Conservation (phyloP, 441 rosid species). For the Erysimum cheiri region DNA sequence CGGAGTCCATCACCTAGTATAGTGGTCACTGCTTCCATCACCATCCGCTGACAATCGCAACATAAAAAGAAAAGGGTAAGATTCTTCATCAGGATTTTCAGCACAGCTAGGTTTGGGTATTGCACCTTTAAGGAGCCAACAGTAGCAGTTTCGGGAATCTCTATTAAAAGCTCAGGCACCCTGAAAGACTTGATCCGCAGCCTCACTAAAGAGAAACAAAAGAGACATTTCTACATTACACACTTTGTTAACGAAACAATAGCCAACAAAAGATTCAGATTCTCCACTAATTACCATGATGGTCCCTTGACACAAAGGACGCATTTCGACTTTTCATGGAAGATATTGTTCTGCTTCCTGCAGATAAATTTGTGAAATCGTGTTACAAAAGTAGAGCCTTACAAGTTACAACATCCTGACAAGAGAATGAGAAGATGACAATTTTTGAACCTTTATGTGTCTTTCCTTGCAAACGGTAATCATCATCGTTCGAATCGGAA, state of each 20-base stretch:
- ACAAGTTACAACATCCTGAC: slow-evolving; percentile 41
- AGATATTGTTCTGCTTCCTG: slow-evolving; percentile 58
- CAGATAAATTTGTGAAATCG: slow-evolving; percentile 33
- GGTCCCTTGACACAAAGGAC: slow-evolving; percentile 69
- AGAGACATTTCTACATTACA: slow-evolving; percentile 32
- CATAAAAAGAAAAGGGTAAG: slow-evolving; percentile 4
- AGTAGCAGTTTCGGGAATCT: slow-evolving; percentile 92
- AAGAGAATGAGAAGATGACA: slow-evolving; percentile 33
- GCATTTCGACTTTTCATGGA: slow-evolving; percentile 55
- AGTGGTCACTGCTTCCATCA: slow-evolving; percentile 88
- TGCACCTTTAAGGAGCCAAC: slow-evolving; percentile 92
- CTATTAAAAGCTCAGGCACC: slow-evolving; percentile 93
- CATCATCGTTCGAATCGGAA: slow-evolving; percentile 60
- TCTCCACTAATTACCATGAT: slow-evolving; percentile 70
- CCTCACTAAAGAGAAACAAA: slow-evolving; percentile 66
- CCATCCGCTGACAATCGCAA: slow-evolving; percentile 62
- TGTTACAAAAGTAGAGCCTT: slow-evolving; percentile 8
- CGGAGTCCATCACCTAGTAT: slow-evolving; percentile 82
- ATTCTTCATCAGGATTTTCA: slow-evolving; percentile 7
- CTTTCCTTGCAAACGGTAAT: slow-evolving; percentile 40
- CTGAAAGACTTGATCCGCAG: slow-evolving; percentile 91
- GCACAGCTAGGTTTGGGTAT: slow-evolving; percentile 16
- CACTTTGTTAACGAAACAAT: not conserved
- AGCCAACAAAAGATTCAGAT: slow-evolving; percentile 25
- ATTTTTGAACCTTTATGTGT: slow-evolving; percentile 40